Percentiles rank a stretch among this genome's conserved stretches.
Conservation (phyloP, 2,329 filamentous ascomycete genomes). For the Colletotrichum phormii region DNA sequence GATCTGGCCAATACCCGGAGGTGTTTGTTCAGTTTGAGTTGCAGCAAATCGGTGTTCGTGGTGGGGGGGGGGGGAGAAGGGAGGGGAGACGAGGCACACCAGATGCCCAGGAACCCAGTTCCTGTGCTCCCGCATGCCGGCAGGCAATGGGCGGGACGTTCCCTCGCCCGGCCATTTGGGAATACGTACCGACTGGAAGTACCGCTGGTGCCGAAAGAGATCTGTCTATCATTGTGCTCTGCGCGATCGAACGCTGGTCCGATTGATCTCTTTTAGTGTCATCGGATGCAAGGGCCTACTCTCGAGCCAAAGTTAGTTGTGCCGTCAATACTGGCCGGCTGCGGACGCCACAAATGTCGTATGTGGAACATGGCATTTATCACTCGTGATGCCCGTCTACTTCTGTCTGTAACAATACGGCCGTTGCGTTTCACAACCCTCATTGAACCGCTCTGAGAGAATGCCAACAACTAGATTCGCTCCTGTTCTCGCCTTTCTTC, state of each 20-base stretch:
- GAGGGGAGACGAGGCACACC: conserved; percentile 4
- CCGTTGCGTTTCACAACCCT: not conserved
- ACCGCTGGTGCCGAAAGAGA: conserved; percentile 3
- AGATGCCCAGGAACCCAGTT: conserved; percentile 25
- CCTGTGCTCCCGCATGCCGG: conserved; percentile 6
- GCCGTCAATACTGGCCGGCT: not conserved
- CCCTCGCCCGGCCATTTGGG: conserved; percentile 5
- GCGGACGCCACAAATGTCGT: conserved; percentile 28
- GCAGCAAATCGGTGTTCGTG: conserved; percentile 25
- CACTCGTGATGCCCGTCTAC: conserved; percentile 2
- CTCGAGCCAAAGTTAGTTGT: conserved; percentile 15
- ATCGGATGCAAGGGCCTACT: conserved; percentile 26
- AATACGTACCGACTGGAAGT: conserved; percentile 23
- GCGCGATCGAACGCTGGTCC: conserved; percentile 15
- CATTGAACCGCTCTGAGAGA: not conserved
- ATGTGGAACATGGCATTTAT: conserved; percentile 27
- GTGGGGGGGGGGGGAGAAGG: not conserved
- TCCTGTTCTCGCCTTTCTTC: not conserved
- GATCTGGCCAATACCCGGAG: conserved; percentile 27
- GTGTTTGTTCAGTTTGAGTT: conserved; percentile 32
- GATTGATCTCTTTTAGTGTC: conserved; percentile 30
- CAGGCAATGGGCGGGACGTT: conserved; percentile 30
- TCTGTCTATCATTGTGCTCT: conserved; percentile 9
- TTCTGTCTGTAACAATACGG: conserved; percentile 4
- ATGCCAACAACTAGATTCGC: not conserved